These are phyloP conservation scores for Marvania coccoides DNA, from an alignment of 139 green algal genomes.

Conservation along the genomic window DNA sequence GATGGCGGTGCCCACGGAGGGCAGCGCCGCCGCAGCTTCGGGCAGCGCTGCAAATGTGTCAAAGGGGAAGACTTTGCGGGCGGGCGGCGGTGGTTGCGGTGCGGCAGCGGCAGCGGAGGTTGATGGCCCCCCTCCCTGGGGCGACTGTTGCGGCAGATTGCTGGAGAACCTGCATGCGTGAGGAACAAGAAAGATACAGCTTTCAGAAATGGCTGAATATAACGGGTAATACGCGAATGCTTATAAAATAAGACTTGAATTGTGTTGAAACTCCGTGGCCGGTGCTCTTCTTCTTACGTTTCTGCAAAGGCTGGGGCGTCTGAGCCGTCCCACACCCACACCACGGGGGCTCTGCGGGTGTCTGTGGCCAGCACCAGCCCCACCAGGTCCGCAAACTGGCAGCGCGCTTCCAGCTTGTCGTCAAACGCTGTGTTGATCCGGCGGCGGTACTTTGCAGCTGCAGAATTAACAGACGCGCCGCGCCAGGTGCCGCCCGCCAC, in stretches of 20 bases:
- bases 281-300: background rate
- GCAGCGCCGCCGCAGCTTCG: background rate
- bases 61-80: background rate
- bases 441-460: conserved; percentile 22
- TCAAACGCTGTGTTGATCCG: conserved; percentile 18
- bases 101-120: background rate
- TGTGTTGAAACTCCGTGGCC: background rate
- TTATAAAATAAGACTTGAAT: background rate
- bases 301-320: conserved; percentile 22
- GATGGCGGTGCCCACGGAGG: conserved; percentile 26
- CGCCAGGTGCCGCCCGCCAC: background rate
- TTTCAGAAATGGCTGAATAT: background rate
- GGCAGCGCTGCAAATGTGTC: background rate
- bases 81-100: background rate
- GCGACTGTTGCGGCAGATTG: background rate
- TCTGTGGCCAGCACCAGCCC: conserved; percentile 10
- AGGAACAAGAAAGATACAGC: too few species aligned
- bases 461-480: too few species aligned
- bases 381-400: conserved; percentile 22
- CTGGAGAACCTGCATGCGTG: background rate
- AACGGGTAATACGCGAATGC: background rate
- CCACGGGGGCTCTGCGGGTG: background rate
- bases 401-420: background rate
- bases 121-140: background rate
- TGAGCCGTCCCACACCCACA: conserved; percentile 37